These are phyloP conservation scores for Blepharisma japonicum DNA, from an alignment of 73 alveolate genomes.

Conservation along the genomic window DNA sequence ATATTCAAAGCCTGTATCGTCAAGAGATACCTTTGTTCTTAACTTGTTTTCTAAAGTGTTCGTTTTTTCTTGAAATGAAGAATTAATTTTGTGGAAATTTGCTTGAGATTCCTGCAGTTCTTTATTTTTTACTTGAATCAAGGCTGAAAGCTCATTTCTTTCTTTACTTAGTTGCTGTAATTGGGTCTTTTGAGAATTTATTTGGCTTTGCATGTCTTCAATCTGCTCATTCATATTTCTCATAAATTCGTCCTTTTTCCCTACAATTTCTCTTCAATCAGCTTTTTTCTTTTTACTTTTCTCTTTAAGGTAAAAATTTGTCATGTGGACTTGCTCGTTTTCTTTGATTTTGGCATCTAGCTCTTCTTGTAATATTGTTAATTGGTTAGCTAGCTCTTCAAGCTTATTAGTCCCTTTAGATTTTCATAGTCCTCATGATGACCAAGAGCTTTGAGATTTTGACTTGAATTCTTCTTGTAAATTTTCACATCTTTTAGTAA, in stretches of 20 bases:
- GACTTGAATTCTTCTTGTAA: background rate
- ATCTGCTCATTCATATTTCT: background rate
- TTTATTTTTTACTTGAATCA: background rate
- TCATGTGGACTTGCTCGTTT: constrained; percentile 25
- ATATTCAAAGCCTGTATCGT: background rate
- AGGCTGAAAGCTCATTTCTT: background rate
- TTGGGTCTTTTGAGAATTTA: background rate
- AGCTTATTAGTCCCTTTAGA: background rate
- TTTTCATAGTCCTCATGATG: background rate
- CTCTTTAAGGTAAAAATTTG: background rate
- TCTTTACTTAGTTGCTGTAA: background rate
- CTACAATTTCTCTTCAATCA: background rate
- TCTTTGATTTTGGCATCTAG: background rate
- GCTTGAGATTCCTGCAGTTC: background rate
- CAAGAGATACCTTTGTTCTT: background rate
- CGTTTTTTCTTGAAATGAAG: background rate
- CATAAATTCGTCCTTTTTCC: background rate
- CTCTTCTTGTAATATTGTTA: background rate
- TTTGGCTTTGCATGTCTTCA: background rate
- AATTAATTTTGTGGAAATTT: background rate
- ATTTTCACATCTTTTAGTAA: constrained; percentile 11
- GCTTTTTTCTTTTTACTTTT: background rate
- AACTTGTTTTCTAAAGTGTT: background rate
- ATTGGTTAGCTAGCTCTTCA: background rate
- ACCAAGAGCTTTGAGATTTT: background rate